Percentiles rank a stretch among this genome's conserved stretches.
Conservation (phyloP, 805 yeast species). For the Saturnispora ahearnii region DNA sequence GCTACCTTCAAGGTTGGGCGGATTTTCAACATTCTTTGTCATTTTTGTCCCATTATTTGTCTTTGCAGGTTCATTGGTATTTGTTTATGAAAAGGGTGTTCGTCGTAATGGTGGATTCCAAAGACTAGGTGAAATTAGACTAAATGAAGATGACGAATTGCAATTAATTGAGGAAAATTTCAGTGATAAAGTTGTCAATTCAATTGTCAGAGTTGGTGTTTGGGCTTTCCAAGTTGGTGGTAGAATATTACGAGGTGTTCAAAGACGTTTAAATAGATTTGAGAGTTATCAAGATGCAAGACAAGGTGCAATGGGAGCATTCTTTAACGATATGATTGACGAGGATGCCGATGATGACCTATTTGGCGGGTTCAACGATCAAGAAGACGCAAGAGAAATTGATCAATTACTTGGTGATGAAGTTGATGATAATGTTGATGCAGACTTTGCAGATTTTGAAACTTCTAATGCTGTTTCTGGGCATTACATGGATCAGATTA, state of each 20-base stretch:
- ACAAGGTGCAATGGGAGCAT: constrained; percentile 20
- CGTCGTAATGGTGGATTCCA: constrained; percentile 69
- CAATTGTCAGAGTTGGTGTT: constrained; percentile 50
- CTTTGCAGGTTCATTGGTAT: constrained; percentile 46
- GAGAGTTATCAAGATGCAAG: constrained; percentile 18
- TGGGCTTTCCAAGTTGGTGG: constrained; percentile 18
- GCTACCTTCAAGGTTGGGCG: constrained; percentile 45
- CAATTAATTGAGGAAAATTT: constrained; percentile 50
- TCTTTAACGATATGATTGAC: constrained; percentile 25
- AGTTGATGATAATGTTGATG: constrained; percentile 26
- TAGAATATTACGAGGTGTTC: neutral
- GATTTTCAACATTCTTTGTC: constrained; percentile 43
- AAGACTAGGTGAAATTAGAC: constrained; percentile 76
- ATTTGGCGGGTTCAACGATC: constrained; percentile 27
- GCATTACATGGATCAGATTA: neutral
- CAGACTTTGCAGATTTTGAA: constrained; percentile 23
- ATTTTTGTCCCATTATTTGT: constrained; percentile 50
- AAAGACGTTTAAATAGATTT: constrained; percentile 10
- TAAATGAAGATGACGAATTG: constrained; percentile 60
- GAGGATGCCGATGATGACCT: constrained; percentile 24
- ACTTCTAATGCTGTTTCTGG: constrained; percentile 8
- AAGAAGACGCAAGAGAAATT: constrained; percentile 42
- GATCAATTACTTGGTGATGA: constrained; percentile 32
- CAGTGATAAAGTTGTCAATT: constrained; percentile 51
- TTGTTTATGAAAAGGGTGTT: constrained; percentile 74